These are phyloP conservation scores for Nannochloris sp. DNA, from an alignment of 139 green algal species.

Conservation along the genomic window DNA sequence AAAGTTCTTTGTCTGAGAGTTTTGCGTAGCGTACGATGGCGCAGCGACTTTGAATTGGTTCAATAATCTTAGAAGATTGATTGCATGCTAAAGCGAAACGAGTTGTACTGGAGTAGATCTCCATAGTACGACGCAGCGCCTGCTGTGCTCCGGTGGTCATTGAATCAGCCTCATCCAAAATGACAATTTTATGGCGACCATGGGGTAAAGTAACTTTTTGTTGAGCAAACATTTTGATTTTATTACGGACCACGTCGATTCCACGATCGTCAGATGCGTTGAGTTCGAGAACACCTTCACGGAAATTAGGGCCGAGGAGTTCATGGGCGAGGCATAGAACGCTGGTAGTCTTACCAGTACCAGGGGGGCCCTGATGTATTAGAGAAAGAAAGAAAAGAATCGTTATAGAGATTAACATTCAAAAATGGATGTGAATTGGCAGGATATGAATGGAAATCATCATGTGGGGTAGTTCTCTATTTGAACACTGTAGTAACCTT, in stretches of 20 bases:
- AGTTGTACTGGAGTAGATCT: slow-evolving; percentile 92
- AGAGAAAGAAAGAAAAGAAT: background rate
- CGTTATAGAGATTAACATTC: background rate
- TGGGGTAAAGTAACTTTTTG: slow-evolving; percentile 93
- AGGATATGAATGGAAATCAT: background rate
- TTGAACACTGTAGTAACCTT: background rate
- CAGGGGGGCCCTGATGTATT: slow-evolving; percentile 90
- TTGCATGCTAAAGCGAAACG: slow-evolving; percentile 98
- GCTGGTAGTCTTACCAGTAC: slow-evolving; percentile 96
- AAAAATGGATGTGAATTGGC: background rate
- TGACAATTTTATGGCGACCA: slow-evolving; percentile 93
- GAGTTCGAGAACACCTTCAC: slow-evolving; percentile 93
- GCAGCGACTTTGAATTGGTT: slow-evolving; percentile 97
- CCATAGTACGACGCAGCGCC: slow-evolving; percentile 96
- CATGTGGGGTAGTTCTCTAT: background rate
- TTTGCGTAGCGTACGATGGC: slow-evolving; percentile 81
- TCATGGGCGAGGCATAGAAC: slow-evolving; percentile 83
- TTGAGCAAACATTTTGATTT: slow-evolving; percentile 99
- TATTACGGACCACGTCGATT: slow-evolving; percentile 98
- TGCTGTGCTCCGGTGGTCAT: slow-evolving; percentile 96
- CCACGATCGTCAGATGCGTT: slow-evolving; percentile 97
- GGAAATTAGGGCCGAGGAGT: slow-evolving; percentile 78
- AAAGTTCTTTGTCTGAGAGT: slow-evolving; percentile 81
- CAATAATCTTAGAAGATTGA: slow-evolving; percentile 92
- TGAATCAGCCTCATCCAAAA: slow-evolving; percentile 96